Evolutionary conservation across 1,284 basidiomycete genomes (phyloP).

Genomic region (Apiotrichum mycotoxinovorans): DNA sequence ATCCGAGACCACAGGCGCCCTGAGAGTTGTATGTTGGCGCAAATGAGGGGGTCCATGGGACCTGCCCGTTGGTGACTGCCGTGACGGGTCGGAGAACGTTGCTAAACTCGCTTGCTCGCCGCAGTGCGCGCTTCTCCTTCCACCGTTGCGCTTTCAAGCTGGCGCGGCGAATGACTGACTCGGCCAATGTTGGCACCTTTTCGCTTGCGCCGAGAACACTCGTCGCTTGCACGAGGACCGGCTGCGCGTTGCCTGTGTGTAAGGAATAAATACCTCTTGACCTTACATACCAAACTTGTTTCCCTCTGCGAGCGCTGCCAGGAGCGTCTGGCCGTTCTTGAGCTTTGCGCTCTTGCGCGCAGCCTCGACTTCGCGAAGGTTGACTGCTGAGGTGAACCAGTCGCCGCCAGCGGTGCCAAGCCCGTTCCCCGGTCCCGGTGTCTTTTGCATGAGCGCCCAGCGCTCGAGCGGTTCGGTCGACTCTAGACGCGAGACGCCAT

Average conservation of each 20-base stretch:
- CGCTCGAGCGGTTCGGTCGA: slow-evolving; percentile 18
- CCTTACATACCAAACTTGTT: slow-evolving; percentile 37
- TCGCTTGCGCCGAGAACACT: slow-evolving; percentile 10
- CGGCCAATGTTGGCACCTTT: slow-evolving; percentile 23
- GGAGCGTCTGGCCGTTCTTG: slow-evolving; percentile 17
- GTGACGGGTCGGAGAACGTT: neutral
- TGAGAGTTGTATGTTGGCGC: slow-evolving; percentile 40
- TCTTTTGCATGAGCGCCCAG: slow-evolving; percentile 45
- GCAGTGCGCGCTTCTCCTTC: slow-evolving; percentile 27
- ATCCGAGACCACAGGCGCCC: slow-evolving; percentile 28
- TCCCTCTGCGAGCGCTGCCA: slow-evolving; percentile 21
- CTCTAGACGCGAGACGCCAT: slow-evolving; percentile 1
- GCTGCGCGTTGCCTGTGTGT: slow-evolving; percentile 30
- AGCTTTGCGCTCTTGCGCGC: slow-evolving; percentile 9
- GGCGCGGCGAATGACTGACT: slow-evolving; percentile 33
- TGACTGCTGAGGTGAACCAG: slow-evolving; percentile 41
- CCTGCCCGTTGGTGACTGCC: neutral
- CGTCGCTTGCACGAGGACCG: slow-evolving; percentile 31
- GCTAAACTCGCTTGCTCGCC: neutral
- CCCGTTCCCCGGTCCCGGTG: slow-evolving; percentile 15
- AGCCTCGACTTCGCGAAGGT: slow-evolving; percentile 29
- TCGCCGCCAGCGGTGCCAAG: slow-evolving; percentile 26
- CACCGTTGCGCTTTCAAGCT: slow-evolving; percentile 39
- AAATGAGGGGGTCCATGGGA: slow-evolving; percentile 34
- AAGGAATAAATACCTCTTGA: neutral